Evolutionary conservation across 2,329 filamentous ascomycete species (phyloP).

Genomic region (Fusarium duplospermum): DNA sequence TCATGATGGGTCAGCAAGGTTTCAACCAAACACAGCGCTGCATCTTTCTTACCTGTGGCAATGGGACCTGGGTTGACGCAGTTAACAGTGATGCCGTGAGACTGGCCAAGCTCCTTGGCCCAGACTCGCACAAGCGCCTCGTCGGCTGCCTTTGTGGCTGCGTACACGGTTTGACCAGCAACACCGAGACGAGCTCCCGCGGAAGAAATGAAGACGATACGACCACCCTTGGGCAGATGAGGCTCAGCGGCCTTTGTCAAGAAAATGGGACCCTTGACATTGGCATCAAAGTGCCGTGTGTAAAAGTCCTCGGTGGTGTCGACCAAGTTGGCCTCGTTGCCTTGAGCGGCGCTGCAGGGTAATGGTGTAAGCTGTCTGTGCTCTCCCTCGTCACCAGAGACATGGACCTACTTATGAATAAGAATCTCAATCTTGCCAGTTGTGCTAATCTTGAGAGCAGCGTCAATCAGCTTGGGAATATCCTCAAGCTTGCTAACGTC

Average conservation of each 20-base stretch:
- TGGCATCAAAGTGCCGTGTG: slow-evolving; percentile 35
- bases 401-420: slow-evolving; percentile 35
- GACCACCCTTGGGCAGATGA: slow-evolving; percentile 45
- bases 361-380: background rate
- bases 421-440: slow-evolving; percentile 43
- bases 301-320: slow-evolving; percentile 26
- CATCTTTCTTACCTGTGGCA: slow-evolving; percentile 35
- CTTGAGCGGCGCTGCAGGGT: slow-evolving; percentile 17
- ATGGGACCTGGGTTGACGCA: slow-evolving; percentile 48
- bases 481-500: slow-evolving; percentile 30
- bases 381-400: background rate
- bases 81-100: slow-evolving; percentile 46
- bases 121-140: slow-evolving; percentile 46
- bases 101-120: slow-evolving; percentile 49
- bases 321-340: slow-evolving; percentile 32
- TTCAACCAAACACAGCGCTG: background rate
- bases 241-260: slow-evolving; percentile 48
- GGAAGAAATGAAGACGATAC: slow-evolving; percentile 51
- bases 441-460: slow-evolving; percentile 32
- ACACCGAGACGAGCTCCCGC: slow-evolving; percentile 46
- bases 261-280: slow-evolving; percentile 44
- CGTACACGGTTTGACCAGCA: slow-evolving; percentile 48
- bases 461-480: slow-evolving; percentile 33
- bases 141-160: slow-evolving; percentile 49
- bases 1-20: background rate